Conservation (phyloP, 2,329 filamentous ascomycete genomes). For the Harringtonia aguacate region DNA sequence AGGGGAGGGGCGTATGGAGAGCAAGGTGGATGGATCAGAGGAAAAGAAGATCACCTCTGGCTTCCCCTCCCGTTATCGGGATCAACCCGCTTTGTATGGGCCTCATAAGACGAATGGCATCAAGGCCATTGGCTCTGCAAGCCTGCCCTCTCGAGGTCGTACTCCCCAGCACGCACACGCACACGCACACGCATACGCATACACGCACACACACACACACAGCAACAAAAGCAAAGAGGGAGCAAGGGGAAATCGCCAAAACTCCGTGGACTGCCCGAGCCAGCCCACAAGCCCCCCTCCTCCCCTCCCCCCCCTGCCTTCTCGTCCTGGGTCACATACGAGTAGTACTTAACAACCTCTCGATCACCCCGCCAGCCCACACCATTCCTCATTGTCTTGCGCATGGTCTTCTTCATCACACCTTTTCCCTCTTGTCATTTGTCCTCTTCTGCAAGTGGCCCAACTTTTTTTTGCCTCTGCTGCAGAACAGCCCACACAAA, state of each 20-base stretch:
- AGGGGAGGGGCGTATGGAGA: not conserved
- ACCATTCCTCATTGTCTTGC: not conserved
- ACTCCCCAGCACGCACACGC: not conserved
- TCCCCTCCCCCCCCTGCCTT: not conserved
- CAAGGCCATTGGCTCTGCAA: slow-evolving; percentile 1
- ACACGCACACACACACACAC: too few relatives aligned
- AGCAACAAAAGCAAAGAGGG: too few relatives aligned
- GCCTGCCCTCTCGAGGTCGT: not conserved
- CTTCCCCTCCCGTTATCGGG: slow-evolving; percentile 9
- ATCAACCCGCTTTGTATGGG: slow-evolving; percentile 7
- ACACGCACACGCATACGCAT: too few relatives aligned
- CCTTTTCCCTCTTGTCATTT: not conserved
- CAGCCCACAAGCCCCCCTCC: not conserved
- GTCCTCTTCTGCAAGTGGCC: not conserved
- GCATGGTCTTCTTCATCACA: not conserved
- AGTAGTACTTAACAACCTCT: slow-evolving; percentile 1
- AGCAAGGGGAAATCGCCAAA: too few relatives aligned
- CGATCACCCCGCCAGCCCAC: not conserved
- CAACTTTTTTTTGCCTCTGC: not conserved
- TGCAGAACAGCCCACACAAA: too few relatives aligned
- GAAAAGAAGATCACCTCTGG: slow-evolving; percentile 4
- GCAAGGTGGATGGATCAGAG: not conserved
- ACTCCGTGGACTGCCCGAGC: too few relatives aligned
- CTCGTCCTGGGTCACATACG: not conserved
- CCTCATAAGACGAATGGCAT: slow-evolving; percentile 4